phyloP scores from a whole-genome alignment of 2,329 filamentous ascomycete species.

The Didymella lethalis region DNA sequence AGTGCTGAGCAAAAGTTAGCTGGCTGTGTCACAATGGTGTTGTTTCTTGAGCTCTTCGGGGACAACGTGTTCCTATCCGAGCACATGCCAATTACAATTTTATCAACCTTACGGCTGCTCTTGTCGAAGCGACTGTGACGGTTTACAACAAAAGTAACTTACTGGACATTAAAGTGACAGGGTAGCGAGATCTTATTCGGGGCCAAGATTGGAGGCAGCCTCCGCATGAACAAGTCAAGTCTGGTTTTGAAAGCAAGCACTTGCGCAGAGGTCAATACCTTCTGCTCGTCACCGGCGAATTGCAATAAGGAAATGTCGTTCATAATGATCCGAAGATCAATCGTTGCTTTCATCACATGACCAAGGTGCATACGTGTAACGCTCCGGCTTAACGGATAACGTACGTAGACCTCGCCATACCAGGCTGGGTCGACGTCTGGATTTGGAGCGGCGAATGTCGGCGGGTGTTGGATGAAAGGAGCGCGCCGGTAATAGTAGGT shows the following conservation, averaged over 20 bases:
- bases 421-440: slow-evolving; percentile 26
- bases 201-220: slow-evolving; percentile 3
- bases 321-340: slow-evolving; percentile 8
- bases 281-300: not conserved
- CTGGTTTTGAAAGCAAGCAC: slow-evolving; percentile 5
- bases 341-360: slow-evolving; percentile 19
- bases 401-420: slow-evolving; percentile 28
- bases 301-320: slow-evolving; percentile 10
- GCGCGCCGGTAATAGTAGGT: slow-evolving; percentile 21
- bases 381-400: slow-evolving; percentile 11
- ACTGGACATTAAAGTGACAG: slow-evolving; percentile 15
- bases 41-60: not conserved
- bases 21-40: not conserved
- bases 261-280: not conserved
- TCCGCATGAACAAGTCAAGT: not conserved
- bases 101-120: not conserved
- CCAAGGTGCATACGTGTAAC: slow-evolving; percentile 14
- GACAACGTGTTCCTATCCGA: not conserved
- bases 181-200: slow-evolving; percentile 7
- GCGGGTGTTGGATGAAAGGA: slow-evolving; percentile 17
- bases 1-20: not conserved
- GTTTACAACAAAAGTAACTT: not conserved
- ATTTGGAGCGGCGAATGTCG: slow-evolving; percentile 11
- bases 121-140: not conserved
- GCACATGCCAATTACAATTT: not conserved